These are phyloP conservation scores for Rubia balearica DNA, from an alignment of 305 asterid species.

Conservation along the genomic window DNA sequence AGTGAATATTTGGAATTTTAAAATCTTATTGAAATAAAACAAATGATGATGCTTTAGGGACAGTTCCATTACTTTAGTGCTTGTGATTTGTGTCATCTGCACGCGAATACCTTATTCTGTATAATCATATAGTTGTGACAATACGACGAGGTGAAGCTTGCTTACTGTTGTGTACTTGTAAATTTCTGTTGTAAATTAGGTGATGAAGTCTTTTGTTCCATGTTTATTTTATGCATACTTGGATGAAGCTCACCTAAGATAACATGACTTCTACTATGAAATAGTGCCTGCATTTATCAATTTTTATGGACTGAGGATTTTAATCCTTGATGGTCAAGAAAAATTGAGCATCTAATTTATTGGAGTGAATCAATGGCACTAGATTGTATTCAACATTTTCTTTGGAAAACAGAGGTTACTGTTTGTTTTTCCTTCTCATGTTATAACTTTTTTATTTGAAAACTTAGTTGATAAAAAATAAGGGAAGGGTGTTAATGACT, in stretches of 20 bases:
- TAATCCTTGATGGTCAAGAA: background rate
- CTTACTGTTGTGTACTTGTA: background rate
- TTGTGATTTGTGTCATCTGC: too few relatives aligned
- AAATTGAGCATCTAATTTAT: conserved; percentile 1
- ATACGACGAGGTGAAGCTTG: too few relatives aligned
- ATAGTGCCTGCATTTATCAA: background rate
- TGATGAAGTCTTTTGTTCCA: background rate
- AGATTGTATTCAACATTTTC: background rate
- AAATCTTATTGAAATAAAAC: too few relatives aligned
- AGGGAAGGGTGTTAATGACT: background rate
- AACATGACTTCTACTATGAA: background rate
- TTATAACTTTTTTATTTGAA: too few relatives aligned
- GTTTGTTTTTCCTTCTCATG: background rate
- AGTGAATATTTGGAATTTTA: too few relatives aligned
- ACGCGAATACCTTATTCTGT: too few relatives aligned
- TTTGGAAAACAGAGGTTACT: background rate
- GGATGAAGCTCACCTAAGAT: background rate
- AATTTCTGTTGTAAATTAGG: background rate
- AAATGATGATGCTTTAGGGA: too few relatives aligned
- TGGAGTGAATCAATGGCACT: background rate
- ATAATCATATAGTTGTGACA: too few relatives aligned
- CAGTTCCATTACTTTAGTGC: too few relatives aligned
- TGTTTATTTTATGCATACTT: background rate
- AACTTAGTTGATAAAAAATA: background rate
- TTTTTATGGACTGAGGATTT: background rate